Conservation (phyloP, 768 basidiomycete genomes). For the Sporobolomyces pararoseus region DNA sequence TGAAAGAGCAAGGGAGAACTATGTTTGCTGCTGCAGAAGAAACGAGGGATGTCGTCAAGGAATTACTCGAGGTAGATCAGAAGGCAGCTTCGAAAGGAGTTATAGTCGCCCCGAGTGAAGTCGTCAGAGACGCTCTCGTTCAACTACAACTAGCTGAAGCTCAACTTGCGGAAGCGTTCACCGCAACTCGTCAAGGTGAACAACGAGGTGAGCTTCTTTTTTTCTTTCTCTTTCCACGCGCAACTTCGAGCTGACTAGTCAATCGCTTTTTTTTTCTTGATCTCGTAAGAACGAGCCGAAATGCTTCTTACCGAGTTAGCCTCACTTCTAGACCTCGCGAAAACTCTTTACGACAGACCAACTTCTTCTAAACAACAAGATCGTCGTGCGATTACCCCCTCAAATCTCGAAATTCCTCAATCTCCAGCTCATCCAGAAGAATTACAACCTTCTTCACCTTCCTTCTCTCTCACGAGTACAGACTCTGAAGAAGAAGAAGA, state of each 20-base stretch:
- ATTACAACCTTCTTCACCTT: constrained; percentile 35
- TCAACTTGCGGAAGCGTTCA: constrained; percentile 34
- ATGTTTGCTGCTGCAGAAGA: constrained; percentile 39
- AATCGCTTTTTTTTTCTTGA: background rate
- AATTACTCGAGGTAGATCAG: constrained; percentile 33
- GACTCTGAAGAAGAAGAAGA: constrained; percentile 45
- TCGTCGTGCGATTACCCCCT: background rate
- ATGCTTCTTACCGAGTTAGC: constrained; percentile 66
- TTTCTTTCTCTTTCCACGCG: background rate
- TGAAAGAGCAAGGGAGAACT: constrained; percentile 49
- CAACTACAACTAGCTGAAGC: constrained; percentile 37
- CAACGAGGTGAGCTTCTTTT: constrained; percentile 14
- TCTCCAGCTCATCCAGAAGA: background rate
- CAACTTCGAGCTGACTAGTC: no score
- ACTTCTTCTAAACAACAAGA: constrained; percentile 19
- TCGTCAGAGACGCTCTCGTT: constrained; percentile 30
- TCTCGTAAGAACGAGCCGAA: constrained; percentile 28
- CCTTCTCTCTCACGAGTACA: constrained; percentile 53
- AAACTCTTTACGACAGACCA: constrained; percentile 36
- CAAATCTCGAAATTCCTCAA: constrained; percentile 16
- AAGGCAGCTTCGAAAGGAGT: constrained; percentile 13
- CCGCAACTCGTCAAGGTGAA: constrained; percentile 1
- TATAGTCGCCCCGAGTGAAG: constrained; percentile 23
- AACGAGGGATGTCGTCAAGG: constrained; percentile 26
- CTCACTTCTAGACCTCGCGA: constrained; percentile 56